Evolutionary conservation across 345 rosid genomes (phyloP).

Genomic region (Raphanus raphanistrum): DNA sequence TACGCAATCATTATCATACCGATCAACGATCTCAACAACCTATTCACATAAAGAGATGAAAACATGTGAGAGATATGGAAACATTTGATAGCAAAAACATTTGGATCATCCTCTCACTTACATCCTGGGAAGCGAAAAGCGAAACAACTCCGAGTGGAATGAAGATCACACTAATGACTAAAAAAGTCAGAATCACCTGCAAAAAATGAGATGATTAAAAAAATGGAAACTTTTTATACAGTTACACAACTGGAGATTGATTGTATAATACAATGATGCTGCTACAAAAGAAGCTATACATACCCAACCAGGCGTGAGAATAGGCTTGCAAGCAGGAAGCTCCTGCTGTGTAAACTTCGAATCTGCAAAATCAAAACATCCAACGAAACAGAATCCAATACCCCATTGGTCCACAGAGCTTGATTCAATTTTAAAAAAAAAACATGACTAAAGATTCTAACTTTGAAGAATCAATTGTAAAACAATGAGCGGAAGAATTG

Average conservation of each 20-base stretch:
- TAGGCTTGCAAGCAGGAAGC: slow-evolving; percentile 99
- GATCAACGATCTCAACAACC: slow-evolving; percentile 89
- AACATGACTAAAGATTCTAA: background rate
- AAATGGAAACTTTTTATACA: background rate
- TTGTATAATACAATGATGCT: background rate
- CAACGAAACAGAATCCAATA: background rate
- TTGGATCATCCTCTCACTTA: slow-evolving; percentile 40
- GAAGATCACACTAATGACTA: slow-evolving; percentile 83
- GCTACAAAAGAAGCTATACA: slow-evolving; percentile 39
- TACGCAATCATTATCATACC: slow-evolving; percentile 69
- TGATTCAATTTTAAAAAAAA: slow-evolving; percentile 7
- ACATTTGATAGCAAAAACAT: background rate
- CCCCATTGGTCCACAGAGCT: background rate
- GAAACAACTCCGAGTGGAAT: slow-evolving; percentile 92
- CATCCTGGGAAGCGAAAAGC: slow-evolving; percentile 83
- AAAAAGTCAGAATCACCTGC: slow-evolving; percentile 81
- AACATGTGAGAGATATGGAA: background rate
- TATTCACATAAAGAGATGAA: slow-evolving; percentile 22
- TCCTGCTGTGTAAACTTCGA: slow-evolving; percentile 95
- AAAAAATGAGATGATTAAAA: background rate
- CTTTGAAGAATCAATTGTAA: background rate
- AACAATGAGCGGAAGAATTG: background rate
- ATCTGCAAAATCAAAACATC: slow-evolving; percentile 50
- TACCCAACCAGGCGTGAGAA: slow-evolving; percentile 97
- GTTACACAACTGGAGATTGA: background rate